Conservation (phyloP, 2,329 filamentous ascomycete species). For the Huntiella decipiens region DNA sequence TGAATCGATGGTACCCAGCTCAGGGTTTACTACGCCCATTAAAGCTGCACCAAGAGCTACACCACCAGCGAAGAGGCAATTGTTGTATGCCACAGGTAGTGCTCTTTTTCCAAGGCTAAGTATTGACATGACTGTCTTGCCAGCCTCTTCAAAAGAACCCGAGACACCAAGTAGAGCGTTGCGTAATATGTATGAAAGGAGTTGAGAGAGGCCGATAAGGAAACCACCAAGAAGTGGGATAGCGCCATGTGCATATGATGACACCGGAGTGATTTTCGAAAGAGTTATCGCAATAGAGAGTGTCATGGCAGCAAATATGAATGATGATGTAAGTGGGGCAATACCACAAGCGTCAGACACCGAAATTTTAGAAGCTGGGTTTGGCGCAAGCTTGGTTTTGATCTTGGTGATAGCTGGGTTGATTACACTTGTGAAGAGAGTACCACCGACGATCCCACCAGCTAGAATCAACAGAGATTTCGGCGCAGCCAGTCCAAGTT, state of each 20-base stretch:
- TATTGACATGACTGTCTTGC: conserved; percentile 31
- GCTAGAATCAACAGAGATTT: conserved; percentile 32
- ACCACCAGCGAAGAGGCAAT: conserved; percentile 33
- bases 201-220: conserved; percentile 38
- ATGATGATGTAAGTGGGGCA: conserved; percentile 19
- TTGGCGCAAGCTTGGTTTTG: neutral
- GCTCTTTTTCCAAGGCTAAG: conserved; percentile 16
- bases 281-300: conserved; percentile 21
- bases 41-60: conserved; percentile 28
- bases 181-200: conserved; percentile 33
- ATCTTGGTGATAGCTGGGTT: conserved; percentile 15
- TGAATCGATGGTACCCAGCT: conserved; percentile 15
- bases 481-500: conserved; percentile 33
- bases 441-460: conserved; percentile 36
- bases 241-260: conserved; percentile 19
- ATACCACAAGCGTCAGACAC: conserved; percentile 24
- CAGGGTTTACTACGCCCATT: conserved; percentile 15
- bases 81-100: conserved; percentile 20
- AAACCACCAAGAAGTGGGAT: conserved; percentile 36
- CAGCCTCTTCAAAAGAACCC: conserved; percentile 40
- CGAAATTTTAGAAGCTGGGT: neutral
- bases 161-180: conserved; percentile 40
- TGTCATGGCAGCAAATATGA: conserved; percentile 25
- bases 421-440: conserved; percentile 29
- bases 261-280: conserved; percentile 18